Base-by-base conservation (phyloP, 352 stramenopile genomes). In the Thalassiosira livingstoniorum region DNA sequence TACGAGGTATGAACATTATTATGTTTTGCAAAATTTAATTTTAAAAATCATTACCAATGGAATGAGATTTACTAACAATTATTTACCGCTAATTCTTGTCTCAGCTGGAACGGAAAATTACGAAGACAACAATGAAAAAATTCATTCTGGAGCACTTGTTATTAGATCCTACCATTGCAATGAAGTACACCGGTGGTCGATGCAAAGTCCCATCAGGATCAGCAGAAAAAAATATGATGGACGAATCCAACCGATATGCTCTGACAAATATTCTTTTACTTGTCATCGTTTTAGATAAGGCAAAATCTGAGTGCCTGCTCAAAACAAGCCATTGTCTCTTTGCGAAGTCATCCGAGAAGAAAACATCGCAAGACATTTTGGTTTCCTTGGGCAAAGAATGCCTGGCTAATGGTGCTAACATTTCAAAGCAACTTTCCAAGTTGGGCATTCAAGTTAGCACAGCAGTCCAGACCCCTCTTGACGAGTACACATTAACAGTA, bases 401-500 rank as follows among this genome's bases (percentile, higher is more conserved):
- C 83, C 82, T 99, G 31, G 94, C 93, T 5, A 93, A 92, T 32
- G 96, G 99, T 93, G 97, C 97, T 21, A 96, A 98, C 65, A 97
- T 99, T 63, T 92, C 98, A 45, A 97, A 96, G 34, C 97, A 99
- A 82, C 72, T 99, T 29, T 89, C 93, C 27, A 77, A 97, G 25
- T 94, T 97, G 34, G 91, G 92, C 23, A 96, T 98, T 62, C 92
- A 81, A 25, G 87, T 99, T 4, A 89, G 66, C 23, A n/a, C n/a
- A n/a, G 97, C 99, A 78, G 83, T 96, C 35, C 97, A 99, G 87
- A 94, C 92, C 7, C 88, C 95, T 0, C 77, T 99, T 42, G 97
- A 99, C 77, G 97, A 99, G 83, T 94, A 98, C 53, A 92, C 99
- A 78, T 95, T 98, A 51, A 86, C 92, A 64, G 91, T 99, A 39